Evolutionary conservation across 2,329 filamentous ascomycete genomes (phyloP).

Genomic region (Arthrobotrys conoides): DNA sequence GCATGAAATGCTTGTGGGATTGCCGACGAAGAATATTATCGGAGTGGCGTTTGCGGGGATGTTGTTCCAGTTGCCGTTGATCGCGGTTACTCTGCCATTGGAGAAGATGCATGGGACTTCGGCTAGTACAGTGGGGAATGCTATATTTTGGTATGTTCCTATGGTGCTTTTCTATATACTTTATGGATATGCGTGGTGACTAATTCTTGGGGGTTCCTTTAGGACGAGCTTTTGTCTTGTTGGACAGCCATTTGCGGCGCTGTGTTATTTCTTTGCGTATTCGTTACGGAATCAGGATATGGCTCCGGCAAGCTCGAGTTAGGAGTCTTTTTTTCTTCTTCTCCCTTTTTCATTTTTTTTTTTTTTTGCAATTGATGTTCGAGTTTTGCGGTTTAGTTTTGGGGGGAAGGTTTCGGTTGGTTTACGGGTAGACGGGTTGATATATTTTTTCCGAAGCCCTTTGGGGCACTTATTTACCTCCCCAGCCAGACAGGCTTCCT

Average conservation of each 20-base stretch:
- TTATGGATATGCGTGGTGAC: background rate
- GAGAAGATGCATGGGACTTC: constrained; percentile 80
- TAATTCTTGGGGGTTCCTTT: constrained; percentile 2
- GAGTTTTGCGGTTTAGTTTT: background rate
- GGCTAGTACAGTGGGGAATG: constrained; percentile 87
- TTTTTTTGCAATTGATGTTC: background rate
- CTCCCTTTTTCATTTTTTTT: background rate
- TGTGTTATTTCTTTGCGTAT: constrained; percentile 95
- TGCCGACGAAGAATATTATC: constrained; percentile 94
- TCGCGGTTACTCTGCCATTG: constrained; percentile 82
- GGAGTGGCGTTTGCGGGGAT: constrained; percentile 95
- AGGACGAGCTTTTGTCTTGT: constrained; percentile 89
- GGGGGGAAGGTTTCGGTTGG: background rate
- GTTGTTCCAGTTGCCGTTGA: constrained; percentile 91
- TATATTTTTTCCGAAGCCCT: background rate
- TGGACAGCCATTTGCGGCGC: constrained; percentile 90
- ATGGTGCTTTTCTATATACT: background rate
- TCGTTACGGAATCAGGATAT: constrained; percentile 55
- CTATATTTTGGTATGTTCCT: constrained; percentile 81
- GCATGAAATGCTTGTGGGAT: constrained; percentile 91
- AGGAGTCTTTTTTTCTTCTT: background rate
- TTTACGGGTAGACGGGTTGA: background rate
- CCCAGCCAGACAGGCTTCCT: too few species aligned
- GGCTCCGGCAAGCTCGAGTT: constrained; percentile 10
- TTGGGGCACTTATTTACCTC: too few species aligned